These are phyloP conservation scores for Mimosa bimucronata DNA, from an alignment of 306 rosid genomes.

Conservation along the genomic window DNA sequence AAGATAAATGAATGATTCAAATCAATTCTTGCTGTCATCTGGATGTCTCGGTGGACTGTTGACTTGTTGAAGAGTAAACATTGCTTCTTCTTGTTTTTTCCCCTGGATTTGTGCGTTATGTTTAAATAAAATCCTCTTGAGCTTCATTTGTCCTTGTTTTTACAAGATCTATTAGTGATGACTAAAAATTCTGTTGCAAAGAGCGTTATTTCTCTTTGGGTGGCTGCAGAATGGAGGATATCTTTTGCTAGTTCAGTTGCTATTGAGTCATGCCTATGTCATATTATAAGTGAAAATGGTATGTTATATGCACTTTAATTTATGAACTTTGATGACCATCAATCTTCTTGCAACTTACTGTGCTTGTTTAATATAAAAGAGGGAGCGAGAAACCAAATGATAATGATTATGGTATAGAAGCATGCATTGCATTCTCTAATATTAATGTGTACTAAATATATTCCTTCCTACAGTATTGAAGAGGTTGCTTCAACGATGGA, in stretches of 20 bases:
- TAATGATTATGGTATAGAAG: background rate
- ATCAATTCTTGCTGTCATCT: background rate
- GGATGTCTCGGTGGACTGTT: background rate
- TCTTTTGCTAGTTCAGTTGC: background rate
- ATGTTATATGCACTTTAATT: background rate
- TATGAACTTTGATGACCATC: background rate
- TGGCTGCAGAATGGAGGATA: background rate
- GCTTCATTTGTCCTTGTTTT: background rate
- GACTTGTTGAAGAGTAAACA: no score
- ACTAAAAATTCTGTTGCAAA: background rate
- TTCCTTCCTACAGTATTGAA: conserved; percentile 64
- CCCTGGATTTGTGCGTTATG: no score
- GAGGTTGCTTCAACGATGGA: conserved; percentile 99
- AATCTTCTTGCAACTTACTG: background rate
- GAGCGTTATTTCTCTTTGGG: conserved; percentile 18
- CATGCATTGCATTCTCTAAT: conserved; percentile 18
- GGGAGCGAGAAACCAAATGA: background rate
- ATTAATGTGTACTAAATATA: conserved; percentile 15
- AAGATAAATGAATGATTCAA: background rate
- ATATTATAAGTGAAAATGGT: background rate
- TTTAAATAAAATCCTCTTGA: no score
- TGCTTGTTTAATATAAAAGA: conserved; percentile 6
- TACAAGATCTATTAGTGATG: background rate
- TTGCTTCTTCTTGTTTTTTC: no score
- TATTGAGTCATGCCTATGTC: background rate